Base-by-base conservation (phyloP, 2,329 filamentous ascomycete genomes). In the Phyllosticta capitalensis region DNA sequence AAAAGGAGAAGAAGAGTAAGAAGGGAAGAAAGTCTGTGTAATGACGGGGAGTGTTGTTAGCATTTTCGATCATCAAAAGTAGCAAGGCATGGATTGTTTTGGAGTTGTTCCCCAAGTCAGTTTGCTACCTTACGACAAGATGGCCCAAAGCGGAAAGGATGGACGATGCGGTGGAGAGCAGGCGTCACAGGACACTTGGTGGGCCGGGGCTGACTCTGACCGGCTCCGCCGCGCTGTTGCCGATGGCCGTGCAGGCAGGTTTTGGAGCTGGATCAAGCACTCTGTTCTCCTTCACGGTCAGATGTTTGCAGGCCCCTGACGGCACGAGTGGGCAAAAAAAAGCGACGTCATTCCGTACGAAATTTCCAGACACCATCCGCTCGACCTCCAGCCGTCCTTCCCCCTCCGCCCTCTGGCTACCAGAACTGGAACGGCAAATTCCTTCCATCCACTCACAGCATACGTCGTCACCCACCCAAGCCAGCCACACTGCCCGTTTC, bases 1-100 rank as follows among this genome's bases (percentile, higher is more conserved):
- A 67, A 49, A 62, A 65, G 20, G 61, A 67, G 58, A 68, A 67
- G 50, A 52, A 59, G 45, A 59, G 55, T 30, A 59, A 55, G 58
- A 48, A 52, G 58, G 53, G 53, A 48, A 59, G 58, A 45, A 59
- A 59, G 58, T 55, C 52, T 26, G 58, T 55, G 38, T 59, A 59
- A 48, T 50, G 52, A 30, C 20, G 52, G 50, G 56, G 50, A 50
- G 56, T 12, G 33, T 26, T 26, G 24, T 26, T 45, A 45, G 38
- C 38, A 19, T 45, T 19, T 45, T 45, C 38, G 5, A 45, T 45
- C 14, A 45, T n/a, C 33, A 45, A 45, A 45, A 45, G 38, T 45
- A 45, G 12, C 38, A 12, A 17, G 3, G 12, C 30, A 5, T 38
- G 12, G 3, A 45, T 45, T n/a, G n/a, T n/a, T n/a, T n/a, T n/a